Evolutionary conservation across 345 rosid species (phyloP).

Genomic region (Arabidopsis arenosa): DNA sequence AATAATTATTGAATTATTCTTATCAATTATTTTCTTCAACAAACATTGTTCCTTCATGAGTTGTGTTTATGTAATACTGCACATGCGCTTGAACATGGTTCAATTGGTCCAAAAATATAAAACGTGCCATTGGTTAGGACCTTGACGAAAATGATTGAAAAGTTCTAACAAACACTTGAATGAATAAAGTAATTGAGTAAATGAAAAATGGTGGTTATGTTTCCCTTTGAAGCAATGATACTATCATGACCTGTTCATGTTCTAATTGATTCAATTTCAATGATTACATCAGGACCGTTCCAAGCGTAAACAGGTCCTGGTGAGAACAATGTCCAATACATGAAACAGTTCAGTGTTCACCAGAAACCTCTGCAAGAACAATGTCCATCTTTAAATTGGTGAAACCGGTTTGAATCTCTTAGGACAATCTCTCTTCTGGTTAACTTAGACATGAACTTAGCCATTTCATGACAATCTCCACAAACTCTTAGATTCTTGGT

Average conservation of each 20-base stretch:
- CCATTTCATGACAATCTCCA: conserved; percentile 73
- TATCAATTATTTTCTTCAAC: conserved; percentile 40
- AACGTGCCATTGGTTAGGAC: conserved; percentile 26
- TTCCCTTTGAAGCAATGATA: conserved; percentile 45
- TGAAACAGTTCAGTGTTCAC: conserved; percentile 45
- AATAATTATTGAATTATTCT: conserved; percentile 41
- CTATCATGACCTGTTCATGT: conserved; percentile 34
- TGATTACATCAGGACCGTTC: conserved; percentile 3
- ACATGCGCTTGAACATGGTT: conserved; percentile 42
- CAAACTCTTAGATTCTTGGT: conserved; percentile 77
- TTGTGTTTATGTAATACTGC: conserved; percentile 23
- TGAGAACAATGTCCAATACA: conserved; percentile 2
- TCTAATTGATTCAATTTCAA: conserved; percentile 25
- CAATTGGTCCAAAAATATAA: not conserved
- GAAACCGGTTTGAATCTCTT: conserved; percentile 74
- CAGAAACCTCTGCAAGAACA: conserved; percentile 86
- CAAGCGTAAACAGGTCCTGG: conserved; percentile 4
- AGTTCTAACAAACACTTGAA: not conserved
- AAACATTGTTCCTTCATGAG: conserved; percentile 14
- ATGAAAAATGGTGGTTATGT: conserved; percentile 18
- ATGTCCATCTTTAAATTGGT: conserved; percentile 65
- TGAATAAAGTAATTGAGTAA: conserved; percentile 16
- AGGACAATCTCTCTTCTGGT: conserved; percentile 64
- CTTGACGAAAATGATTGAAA: conserved; percentile 37
- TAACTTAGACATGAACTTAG: conserved; percentile 68